These are phyloP conservation scores for Rutstroemia sp. DNA, from an alignment of 2,329 filamentous ascomycete genomes.

Conservation along the genomic window DNA sequence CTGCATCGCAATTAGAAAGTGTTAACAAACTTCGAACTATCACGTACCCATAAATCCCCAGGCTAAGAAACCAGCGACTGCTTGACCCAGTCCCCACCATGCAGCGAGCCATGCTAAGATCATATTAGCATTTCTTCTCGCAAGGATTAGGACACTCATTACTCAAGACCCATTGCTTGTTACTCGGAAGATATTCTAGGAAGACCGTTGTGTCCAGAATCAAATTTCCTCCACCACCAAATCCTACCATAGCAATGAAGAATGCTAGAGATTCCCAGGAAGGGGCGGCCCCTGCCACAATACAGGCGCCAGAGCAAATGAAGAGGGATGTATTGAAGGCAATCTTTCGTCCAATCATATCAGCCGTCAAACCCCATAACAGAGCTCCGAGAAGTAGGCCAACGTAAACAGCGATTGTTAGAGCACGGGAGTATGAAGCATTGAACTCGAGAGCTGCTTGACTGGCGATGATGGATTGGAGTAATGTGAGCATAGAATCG, in stretches of 20 bases:
- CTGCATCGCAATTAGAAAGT: conserved; percentile 3
- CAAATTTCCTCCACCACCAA: conserved; percentile 57
- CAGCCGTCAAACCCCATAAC: conserved; percentile 62
- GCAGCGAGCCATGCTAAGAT: conserved; percentile 44
- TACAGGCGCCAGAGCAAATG: conserved; percentile 52
- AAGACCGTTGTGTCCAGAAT: conserved; percentile 45
- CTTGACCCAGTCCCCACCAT: conserved; percentile 40
- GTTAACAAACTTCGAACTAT: not conserved
- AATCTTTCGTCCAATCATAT: conserved; percentile 59
- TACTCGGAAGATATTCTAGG: conserved; percentile 47
- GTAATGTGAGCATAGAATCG: conserved; percentile 47
- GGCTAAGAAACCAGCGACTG: conserved; percentile 25
- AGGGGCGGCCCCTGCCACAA: conserved; percentile 59
- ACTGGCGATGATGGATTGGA: conserved; percentile 55
- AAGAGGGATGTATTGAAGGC: conserved; percentile 64
- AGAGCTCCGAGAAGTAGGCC: conserved; percentile 49
- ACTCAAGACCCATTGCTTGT: conserved; percentile 56
- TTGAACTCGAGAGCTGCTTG: conserved; percentile 53
- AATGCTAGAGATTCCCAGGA: conserved; percentile 58
- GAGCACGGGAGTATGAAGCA: conserved; percentile 44
- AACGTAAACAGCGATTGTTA: conserved; percentile 55
- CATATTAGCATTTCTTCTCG: conserved; percentile 1
- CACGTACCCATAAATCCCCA: conserved; percentile 23
- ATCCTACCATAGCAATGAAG: conserved; percentile 55
- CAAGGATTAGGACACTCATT: not conserved